Conservation (phyloP, 306 rosid species). For the Alnus glutinosa region DNA sequence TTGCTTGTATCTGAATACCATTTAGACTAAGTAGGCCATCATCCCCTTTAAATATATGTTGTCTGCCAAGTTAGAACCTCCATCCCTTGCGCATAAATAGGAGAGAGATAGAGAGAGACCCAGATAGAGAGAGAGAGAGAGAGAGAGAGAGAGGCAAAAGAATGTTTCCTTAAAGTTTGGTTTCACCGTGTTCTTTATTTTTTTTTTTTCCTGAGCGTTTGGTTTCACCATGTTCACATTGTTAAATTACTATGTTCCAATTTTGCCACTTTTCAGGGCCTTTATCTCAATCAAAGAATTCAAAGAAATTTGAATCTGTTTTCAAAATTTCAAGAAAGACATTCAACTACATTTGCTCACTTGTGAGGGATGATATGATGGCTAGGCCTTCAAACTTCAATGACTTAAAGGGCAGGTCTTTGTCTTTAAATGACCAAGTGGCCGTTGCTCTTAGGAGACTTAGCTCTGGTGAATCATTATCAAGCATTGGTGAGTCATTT, state of each 20-base stretch:
- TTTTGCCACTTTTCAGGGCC: constrained; percentile 56
- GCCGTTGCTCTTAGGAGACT: constrained; percentile 91
- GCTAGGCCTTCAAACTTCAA: constrained; percentile 53
- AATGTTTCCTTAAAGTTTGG: neutral
- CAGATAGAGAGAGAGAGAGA: neutral
- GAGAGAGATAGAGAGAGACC: neutral
- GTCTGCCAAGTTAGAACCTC: neutral
- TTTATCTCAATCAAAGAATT: constrained; percentile 47
- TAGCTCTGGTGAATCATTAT: constrained; percentile 81
- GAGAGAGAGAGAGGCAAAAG: neutral
- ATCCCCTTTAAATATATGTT: constrained; percentile 11
- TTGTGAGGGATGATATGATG: constrained; percentile 68
- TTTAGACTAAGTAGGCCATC: neutral
- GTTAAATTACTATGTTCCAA: constrained; percentile 14
- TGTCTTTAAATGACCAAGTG: constrained; percentile 79
- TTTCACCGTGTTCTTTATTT: too few species aligned
- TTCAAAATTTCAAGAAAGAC: constrained; percentile 82
- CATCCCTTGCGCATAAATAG: neutral
- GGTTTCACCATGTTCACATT: neutral
- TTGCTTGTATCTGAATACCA: neutral
- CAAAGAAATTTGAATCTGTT: constrained; percentile 66
- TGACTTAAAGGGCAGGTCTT: constrained; percentile 49
- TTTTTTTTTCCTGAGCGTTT: neutral
- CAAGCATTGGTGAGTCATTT: constrained; percentile 69
- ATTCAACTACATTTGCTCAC: constrained; percentile 81